Evolutionary conservation across 2,329 filamentous ascomycete species (phyloP).

Genomic region (Ampelomyces quisqualis): DNA sequence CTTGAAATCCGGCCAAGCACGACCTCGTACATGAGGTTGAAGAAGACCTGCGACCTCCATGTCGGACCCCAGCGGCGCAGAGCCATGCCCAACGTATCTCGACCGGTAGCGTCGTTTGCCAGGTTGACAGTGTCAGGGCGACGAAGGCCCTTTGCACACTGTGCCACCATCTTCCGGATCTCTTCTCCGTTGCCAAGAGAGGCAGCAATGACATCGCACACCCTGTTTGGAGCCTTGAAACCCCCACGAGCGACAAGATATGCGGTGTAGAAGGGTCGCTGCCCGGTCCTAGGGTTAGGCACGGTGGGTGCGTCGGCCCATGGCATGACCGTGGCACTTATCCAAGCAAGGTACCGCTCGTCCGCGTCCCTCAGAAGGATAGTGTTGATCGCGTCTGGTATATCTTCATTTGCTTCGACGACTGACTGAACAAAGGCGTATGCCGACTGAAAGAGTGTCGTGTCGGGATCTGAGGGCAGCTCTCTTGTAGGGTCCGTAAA

Average conservation of each 20-base stretch:
- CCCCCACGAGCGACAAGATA: slow-evolving; percentile 71
- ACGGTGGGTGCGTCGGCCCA: slow-evolving; percentile 60
- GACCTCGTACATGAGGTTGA: slow-evolving; percentile 66
- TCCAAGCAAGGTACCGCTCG: slow-evolving; percentile 73
- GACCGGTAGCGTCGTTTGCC: slow-evolving; percentile 45
- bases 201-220: slow-evolving; percentile 66
- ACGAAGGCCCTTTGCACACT: slow-evolving; percentile 51
- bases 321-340: slow-evolving; percentile 71
- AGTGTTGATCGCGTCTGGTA: slow-evolving; percentile 46
- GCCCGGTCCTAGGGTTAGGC: slow-evolving; percentile 52
- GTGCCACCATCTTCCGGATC: slow-evolving; percentile 63
- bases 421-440: slow-evolving; percentile 62
- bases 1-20: slow-evolving; percentile 41
- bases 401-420: slow-evolving; percentile 6
- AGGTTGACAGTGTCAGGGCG: slow-evolving; percentile 50
- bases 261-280: slow-evolving; percentile 48
- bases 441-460: slow-evolving; percentile 60
- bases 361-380: slow-evolving; percentile 63
- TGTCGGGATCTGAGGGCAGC: slow-evolving; percentile 58
- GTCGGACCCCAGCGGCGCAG: slow-evolving; percentile 70
- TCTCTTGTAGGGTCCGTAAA: slow-evolving; percentile 67
- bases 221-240: slow-evolving; percentile 75
- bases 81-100: slow-evolving; percentile 71
- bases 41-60: slow-evolving; percentile 72
- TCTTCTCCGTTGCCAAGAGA: slow-evolving; percentile 63